Base-by-base conservation (phyloP, 2,329 filamentous ascomycete species). In the Colletotrichum paranaense region DNA sequence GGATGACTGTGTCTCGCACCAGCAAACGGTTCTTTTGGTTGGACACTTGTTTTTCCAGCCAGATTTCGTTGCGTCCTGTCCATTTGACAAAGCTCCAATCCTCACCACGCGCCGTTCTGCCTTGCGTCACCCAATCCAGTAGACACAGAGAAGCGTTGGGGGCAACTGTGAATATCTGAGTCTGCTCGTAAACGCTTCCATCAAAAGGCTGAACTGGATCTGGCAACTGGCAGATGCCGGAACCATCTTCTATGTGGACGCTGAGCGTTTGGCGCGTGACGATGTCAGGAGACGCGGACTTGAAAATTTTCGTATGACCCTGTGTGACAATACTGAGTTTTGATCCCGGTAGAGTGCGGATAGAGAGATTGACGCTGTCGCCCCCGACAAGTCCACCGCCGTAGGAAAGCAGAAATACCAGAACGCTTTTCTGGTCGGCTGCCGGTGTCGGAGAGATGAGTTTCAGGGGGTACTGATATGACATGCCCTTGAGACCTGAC, bases 271-370 rank as follows among this genome's bases (percentile, higher is more conserved):
- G 92, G 24, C 87, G 86, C 1, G 92, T 93, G 58, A 89, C 80
- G 14, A 90, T 82, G 55, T 88, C 84, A 46, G 84, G 83, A 67
- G 86, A 84, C 60, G 89, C 82, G 1, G 95, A 93, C 80, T 97
- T 97, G 89, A 98, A 98, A 78, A 99, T 92, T 85, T 98, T 99
- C 73, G 97, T 98, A 83, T 95, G 95, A 65, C 96, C 96, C 85
- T 92, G 91, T 0, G 91, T 92, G 73, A 90, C 89, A 46, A 92
- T 84, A 77, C 87, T 91, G 67, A 98, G 89, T 73, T 91, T 92
- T 5, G 94, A 92, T 2, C 85, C 83, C 3, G 87, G 77, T 12
- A 90, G 89, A 60, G 98, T 86, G 11, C 88, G 87, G 74, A 98
- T 89, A 24, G 87, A 86, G 30, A 99, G 89, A 78, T 92, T 87